Evolutionary conservation across 139 green algal species (phyloP), one percentile per base, ranked within the genome.

Genomic region (Ostreobium quekettii): DNA sequence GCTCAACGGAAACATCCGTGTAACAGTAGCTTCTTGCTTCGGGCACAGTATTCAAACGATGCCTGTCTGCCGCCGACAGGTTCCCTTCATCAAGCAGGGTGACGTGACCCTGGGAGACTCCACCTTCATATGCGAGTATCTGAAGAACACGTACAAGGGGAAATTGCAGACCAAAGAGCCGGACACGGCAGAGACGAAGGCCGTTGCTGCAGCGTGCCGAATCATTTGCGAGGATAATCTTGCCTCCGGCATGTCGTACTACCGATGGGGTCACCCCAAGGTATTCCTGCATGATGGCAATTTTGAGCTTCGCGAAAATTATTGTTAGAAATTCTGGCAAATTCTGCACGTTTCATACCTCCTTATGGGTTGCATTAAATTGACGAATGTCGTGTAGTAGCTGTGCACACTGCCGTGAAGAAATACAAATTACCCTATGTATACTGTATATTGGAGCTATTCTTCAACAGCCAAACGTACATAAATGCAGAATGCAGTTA

Each of bases 21-120:
- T 53, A 53, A 53, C 42, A 19, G 42, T 11, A 53, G 19, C 42
- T 53, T 53, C 42, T 53, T 53, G n/a, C n/a, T n/a, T n/a, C n/a
- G n/a, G n/a, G n/a, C n/a, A n/a, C n/a, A n/a, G n/a, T n/a, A n/a
- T n/a, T n/a, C n/a, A n/a, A n/a, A n/a, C n/a, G n/a, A n/a, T n/a
- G n/a, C n/a, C n/a, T n/a, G n/a, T 19, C 42, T 53, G 15, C 19
- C 19, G 19, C 19, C 15, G 11, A 53, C 42, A 53, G 42, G 19
- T 53, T 19, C 42, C 42, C 11, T 53, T 26, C 42, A 53, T 53
- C 19, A 11, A 19, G 15, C 42, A 53, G 11, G 42, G 42, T 19
- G 42, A 53, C 42, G 19, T 26, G 11, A 19, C 19, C 19, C 42
- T 53, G 11, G 42, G 42, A 11, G 42, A 53, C 42, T 53, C 42